Percentiles rank a stretch among this genome's conserved stretches.
Conservation (phyloP, 2,329 filamentous ascomycete genomes). For the Fusarium decemcellulare region DNA sequence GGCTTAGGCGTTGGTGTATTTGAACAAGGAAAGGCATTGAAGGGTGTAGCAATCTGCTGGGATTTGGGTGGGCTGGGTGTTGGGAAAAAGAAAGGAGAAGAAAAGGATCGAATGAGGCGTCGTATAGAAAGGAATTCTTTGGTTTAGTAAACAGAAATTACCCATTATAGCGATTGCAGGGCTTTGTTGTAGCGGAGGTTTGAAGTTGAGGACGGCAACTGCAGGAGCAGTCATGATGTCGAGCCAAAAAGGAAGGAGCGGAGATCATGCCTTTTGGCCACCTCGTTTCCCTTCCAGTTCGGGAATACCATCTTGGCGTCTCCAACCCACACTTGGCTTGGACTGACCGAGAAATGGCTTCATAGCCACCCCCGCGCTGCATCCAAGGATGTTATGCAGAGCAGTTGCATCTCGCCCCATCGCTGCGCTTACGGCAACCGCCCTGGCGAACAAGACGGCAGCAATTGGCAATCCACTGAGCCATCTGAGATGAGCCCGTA, state of each 20-base stretch:
- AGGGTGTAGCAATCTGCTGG: neutral
- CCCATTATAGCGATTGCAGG: neutral
- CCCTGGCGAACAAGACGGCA: constrained; percentile 1
- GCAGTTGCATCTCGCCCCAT: neutral
- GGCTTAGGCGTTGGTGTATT: neutral
- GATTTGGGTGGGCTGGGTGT: neutral
- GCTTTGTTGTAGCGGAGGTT: too few relatives aligned
- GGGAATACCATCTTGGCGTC: neutral
- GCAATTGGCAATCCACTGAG: constrained; percentile 13
- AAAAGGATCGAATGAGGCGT: neutral
- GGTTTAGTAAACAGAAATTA: neutral
- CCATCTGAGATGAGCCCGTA: neutral
- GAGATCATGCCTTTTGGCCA: too few relatives aligned
- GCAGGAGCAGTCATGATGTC: too few relatives aligned
- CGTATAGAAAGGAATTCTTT: neutral
- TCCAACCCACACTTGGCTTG: neutral
- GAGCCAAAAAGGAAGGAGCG: too few relatives aligned
- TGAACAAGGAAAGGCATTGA: neutral
- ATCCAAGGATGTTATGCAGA: neutral
- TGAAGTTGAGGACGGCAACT: too few relatives aligned
- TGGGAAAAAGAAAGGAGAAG: too few relatives aligned
- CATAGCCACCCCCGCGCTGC: constrained; percentile 6
- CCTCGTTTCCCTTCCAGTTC: too few relatives aligned
- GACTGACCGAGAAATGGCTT: neutral
- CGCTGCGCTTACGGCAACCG: constrained; percentile 4